Conservation (phyloP, 306 rosid species). For the Begonia peltatifolia region DNA sequence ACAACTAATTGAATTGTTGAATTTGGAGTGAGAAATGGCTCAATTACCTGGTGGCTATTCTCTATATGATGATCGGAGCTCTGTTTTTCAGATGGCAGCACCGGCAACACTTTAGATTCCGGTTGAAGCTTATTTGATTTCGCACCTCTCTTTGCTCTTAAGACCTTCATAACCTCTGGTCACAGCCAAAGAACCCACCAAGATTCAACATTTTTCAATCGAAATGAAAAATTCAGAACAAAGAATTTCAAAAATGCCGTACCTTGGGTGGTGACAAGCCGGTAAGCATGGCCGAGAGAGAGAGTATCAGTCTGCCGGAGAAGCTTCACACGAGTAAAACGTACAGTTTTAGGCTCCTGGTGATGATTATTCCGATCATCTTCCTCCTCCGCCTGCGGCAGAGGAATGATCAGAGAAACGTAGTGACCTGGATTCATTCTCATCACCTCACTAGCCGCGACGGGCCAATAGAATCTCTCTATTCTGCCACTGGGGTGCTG, state of each 20-base stretch:
- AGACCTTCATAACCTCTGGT: conserved; percentile 77
- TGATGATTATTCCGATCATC: conserved; percentile 16
- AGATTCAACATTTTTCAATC: no score
- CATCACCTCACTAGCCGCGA: conserved; percentile 75
- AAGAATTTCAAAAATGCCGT: no score
- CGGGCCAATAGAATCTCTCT: conserved; percentile 77
- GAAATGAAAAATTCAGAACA: no score
- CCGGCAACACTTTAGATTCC: conserved; percentile 22
- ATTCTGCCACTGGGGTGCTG: conserved; percentile 86
- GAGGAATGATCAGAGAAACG: conserved; percentile 83
- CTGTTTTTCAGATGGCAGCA: conserved; percentile 5
- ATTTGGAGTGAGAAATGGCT: no score
- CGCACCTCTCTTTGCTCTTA: conserved; percentile 71
- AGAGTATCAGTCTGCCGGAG: conserved; percentile 86
- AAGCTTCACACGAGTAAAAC: conserved; percentile 83
- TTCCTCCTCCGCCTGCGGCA: conserved; percentile 23
- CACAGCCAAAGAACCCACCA: no score
- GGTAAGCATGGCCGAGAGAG: conserved; percentile 91
- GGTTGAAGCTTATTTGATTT: conserved; percentile 48
- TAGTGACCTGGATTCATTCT: conserved; percentile 79
- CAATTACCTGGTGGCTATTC: conserved; percentile 33
- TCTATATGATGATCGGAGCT: conserved; percentile 18
- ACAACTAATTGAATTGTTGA: no score
- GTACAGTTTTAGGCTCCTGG: conserved; percentile 37
- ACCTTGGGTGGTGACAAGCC: conserved; percentile 91